A percentile compares a stretch with the other conserved stretches of the same genome.
Conservation (phyloP, 106 monocot genomes). For the Phalaenopsis aphrodite region DNA sequence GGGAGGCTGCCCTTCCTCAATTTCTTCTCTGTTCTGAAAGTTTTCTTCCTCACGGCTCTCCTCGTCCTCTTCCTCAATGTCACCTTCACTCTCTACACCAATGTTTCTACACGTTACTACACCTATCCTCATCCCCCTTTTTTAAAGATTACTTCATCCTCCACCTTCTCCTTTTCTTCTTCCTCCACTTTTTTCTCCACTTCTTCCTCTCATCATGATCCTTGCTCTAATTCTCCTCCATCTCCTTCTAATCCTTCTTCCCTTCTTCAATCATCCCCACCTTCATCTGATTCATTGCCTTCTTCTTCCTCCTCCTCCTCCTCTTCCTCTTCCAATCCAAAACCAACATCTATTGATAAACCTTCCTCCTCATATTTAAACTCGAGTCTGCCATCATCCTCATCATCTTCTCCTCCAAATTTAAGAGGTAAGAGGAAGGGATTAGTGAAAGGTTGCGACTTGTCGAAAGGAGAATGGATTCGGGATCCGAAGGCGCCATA, state of each 20-base stretch:
- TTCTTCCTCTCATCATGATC: not conserved
- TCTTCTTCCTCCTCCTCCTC: not conserved
- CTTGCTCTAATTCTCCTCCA: not conserved
- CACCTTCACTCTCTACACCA: not conserved
- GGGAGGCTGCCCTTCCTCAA: not conserved
- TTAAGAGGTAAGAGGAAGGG: not conserved
- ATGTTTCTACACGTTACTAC: not conserved
- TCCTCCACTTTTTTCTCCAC: not conserved
- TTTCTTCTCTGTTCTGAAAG: not conserved
- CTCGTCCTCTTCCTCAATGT: not conserved
- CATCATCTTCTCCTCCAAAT: not conserved
- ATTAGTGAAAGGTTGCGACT: not conserved
- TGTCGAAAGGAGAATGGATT: constrained; percentile 12
- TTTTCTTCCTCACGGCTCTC: not conserved
- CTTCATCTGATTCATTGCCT: not conserved
- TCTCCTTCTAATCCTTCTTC: not conserved
- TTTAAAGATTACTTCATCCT: not conserved
- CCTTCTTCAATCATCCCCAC: not conserved
- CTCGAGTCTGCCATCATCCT: not conserved
- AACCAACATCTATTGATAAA: too few species aligned
- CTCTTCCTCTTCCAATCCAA: not conserved
- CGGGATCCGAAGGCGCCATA: constrained; percentile 7
- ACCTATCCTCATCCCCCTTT: not conserved
- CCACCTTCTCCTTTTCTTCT: not conserved
- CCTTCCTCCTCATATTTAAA: too few species aligned